phyloP scores from a whole-genome alignment of 140 eudicot genomes.

The Flaveria floridana region DNA sequence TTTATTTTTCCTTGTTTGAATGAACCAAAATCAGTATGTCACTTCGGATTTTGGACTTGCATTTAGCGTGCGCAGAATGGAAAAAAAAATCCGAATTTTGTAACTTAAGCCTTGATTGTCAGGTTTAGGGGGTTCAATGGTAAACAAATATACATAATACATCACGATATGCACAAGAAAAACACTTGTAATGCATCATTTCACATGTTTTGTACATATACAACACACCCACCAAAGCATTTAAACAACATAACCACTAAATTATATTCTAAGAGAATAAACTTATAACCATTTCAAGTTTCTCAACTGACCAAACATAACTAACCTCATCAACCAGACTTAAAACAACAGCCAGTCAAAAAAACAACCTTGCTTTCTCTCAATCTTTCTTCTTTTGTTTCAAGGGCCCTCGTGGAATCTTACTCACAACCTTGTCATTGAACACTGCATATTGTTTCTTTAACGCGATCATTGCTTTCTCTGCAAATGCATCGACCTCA shows the following conservation, averaged over 20 bases:
- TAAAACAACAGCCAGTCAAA: slow-evolving; percentile 9
- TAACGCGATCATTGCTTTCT: slow-evolving; percentile 59
- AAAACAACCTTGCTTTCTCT: neutral
- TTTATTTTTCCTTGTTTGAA: neutral
- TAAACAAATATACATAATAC: neutral
- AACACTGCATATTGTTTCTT: slow-evolving; percentile 79
- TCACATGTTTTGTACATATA: slow-evolving; percentile 21
- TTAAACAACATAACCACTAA: slow-evolving; percentile 18
- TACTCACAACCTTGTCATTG: slow-evolving; percentile 63
- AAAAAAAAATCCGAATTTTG: no score
- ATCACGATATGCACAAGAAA: neutral
- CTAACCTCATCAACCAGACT: neutral
- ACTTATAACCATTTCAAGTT: neutral
- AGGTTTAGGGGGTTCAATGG: neutral
- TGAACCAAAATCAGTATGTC: neutral
- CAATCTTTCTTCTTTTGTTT: slow-evolving; percentile 64
- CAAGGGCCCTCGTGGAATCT: slow-evolving; percentile 62
- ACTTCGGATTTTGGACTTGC: neutral
- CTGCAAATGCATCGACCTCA: slow-evolving; percentile 56
- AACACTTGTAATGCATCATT: slow-evolving; percentile 4
- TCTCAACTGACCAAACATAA: slow-evolving; percentile 7
- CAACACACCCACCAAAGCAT: slow-evolving; percentile 15
- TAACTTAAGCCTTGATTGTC: neutral
- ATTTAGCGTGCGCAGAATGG: neutral
- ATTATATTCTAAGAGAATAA: slow-evolving; percentile 4